Evolutionary conservation across 306 rosid genomes (phyloP).

Genomic region (Corylus heterophylla): DNA sequence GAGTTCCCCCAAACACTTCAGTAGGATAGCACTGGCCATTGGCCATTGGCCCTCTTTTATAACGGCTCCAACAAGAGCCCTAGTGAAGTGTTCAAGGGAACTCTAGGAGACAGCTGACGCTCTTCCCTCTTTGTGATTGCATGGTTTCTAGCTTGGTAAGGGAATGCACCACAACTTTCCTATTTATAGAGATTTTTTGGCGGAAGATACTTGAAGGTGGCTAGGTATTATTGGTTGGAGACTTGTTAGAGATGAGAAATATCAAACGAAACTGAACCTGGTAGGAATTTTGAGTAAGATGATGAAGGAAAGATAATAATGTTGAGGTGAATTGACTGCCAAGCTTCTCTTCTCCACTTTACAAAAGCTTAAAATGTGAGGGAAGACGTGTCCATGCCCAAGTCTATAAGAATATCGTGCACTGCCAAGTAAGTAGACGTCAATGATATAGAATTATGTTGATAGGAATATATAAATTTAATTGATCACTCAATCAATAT

Average conservation of each 20-base stretch:
- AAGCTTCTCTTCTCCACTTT: neutral
- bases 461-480: too few species aligned
- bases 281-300: neutral
- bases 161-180: neutral
- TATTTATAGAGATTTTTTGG: conserved; percentile 17
- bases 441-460: too few species aligned
- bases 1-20: conserved; percentile 63
- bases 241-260: neutral
- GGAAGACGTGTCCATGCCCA: neutral
- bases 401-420: neutral
- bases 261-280: neutral
- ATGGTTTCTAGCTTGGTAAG: neutral
- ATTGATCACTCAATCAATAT: too few species aligned
- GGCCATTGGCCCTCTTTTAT: neutral
- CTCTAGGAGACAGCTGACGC: conserved; percentile 39
- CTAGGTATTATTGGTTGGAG: neutral
- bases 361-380: neutral
- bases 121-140: conserved; percentile 1
- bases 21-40: conserved; percentile 1
- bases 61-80: neutral
- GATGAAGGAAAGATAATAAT: neutral
- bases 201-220: too few species aligned
- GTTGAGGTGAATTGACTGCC: neutral
- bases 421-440: too few species aligned
- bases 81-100: conserved; percentile 54